phyloP scores from a whole-genome alignment of 2,329 filamentous ascomycete genomes.

The Phaeosphaeria sp. region DNA sequence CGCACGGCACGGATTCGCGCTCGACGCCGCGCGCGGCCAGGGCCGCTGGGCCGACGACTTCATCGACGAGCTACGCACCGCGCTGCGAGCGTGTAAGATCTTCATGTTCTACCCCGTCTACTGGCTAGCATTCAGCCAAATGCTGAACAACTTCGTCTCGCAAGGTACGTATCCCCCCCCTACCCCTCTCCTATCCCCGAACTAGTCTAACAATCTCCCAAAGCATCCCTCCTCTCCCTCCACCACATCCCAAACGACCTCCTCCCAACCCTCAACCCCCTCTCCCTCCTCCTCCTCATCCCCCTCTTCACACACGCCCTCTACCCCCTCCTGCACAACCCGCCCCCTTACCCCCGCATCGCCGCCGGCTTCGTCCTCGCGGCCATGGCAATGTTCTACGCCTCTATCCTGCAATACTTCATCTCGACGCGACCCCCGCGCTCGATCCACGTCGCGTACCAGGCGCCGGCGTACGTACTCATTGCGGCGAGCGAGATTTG shows the following conservation, averaged over 20 bases:
- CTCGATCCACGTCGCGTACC: conserved; percentile 55
- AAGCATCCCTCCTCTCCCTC: conserved; percentile 54
- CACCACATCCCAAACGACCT: conserved; percentile 57
- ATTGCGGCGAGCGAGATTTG: conserved; percentile 56
- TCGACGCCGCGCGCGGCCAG: conserved; percentile 52
- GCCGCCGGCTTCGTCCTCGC: conserved; percentile 50
- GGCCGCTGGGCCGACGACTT: conserved; percentile 71
- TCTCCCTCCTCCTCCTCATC: conserved; percentile 55
- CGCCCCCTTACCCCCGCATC: too few relatives aligned
- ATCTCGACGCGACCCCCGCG: too few relatives aligned
- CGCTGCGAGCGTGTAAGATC: conserved; percentile 71
- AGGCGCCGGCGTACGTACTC: conserved; percentile 55
- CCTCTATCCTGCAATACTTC: conserved; percentile 62
- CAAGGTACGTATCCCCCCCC: conserved; percentile 40
- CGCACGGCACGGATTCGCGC: conserved; percentile 58
- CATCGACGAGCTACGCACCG: conserved; percentile 73
- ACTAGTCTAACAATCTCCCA: too few relatives aligned
- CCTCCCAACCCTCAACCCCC: conserved; percentile 56
- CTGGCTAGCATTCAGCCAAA: conserved; percentile 54
- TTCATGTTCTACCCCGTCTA: conserved; percentile 62
- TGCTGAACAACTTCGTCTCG: conserved; percentile 57
- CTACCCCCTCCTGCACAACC: too few relatives aligned
- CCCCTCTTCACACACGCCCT: conserved; percentile 50
- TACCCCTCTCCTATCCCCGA: neutral
- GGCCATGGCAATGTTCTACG: conserved; percentile 59